Conservation (phyloP, 2,329 filamentous ascomycete species). For the Trichophyton simii region DNA sequence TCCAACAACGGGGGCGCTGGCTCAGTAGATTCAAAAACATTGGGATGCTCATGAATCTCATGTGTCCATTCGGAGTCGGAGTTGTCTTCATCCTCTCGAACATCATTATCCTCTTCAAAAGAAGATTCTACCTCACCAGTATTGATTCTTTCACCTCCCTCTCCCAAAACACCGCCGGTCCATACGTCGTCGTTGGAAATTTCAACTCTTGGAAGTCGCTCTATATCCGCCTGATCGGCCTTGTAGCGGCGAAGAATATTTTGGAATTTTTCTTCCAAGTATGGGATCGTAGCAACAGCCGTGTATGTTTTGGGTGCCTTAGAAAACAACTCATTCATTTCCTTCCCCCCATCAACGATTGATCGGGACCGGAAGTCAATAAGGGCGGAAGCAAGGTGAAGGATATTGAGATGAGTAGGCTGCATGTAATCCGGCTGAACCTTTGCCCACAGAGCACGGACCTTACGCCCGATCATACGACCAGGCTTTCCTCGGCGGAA, state of each 20-base stretch:
- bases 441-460: slow-evolving; percentile 24
- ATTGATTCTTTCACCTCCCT: slow-evolving; percentile 3
- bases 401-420: slow-evolving; percentile 34
- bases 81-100: neutral
- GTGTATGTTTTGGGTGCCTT: slow-evolving; percentile 27
- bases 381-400: slow-evolving; percentile 32
- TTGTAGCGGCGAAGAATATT: slow-evolving; percentile 26
- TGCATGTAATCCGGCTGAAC: slow-evolving; percentile 30
- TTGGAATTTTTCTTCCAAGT: slow-evolving; percentile 30
- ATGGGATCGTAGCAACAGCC: slow-evolving; percentile 28
- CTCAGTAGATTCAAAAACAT: slow-evolving; percentile 1
- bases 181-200: slow-evolving; percentile 18
- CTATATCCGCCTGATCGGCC: slow-evolving; percentile 18
- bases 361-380: slow-evolving; percentile 26
- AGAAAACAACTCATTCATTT: slow-evolving; percentile 20
- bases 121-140: neutral
- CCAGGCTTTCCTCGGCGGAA: slow-evolving; percentile 13
- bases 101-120: neutral
- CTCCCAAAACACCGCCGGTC: slow-evolving; percentile 25
- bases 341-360: slow-evolving; percentile 22
- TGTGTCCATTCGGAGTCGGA: neutral
- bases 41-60: neutral
- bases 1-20: slow-evolving; percentile 5
- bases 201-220: slow-evolving; percentile 9
- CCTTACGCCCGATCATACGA: slow-evolving; percentile 22